Conservation (phyloP, 1,284 basidiomycete genomes). For the Microstroma glucosiphilum region DNA sequence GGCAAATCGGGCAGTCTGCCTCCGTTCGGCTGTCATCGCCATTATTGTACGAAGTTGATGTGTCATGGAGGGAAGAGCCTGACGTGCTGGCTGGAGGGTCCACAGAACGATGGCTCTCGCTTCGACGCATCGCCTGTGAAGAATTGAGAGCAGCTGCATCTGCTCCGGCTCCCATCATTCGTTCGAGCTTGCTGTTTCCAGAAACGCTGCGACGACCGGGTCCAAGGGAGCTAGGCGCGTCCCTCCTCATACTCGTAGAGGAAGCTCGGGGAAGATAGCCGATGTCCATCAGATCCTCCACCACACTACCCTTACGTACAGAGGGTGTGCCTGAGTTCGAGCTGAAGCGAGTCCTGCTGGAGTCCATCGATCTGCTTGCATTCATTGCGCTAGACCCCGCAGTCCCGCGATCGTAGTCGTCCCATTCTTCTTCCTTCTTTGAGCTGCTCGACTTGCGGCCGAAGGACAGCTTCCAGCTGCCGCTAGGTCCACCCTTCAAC, state of each 20-base stretch:
- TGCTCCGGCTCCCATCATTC: slow-evolving; percentile 26
- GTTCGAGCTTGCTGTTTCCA: slow-evolving; percentile 27
- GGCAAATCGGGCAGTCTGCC: slow-evolving; percentile 80
- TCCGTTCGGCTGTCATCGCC: slow-evolving; percentile 59
- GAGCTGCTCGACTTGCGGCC: slow-evolving; percentile 3
- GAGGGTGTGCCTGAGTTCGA: no score
- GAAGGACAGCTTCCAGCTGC: slow-evolving; percentile 11
- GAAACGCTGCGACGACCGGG: no score
- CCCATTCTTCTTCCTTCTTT: slow-evolving; percentile 4
- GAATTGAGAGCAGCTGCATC: slow-evolving; percentile 14
- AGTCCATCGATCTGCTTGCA: no score
- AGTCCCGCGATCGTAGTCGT: slow-evolving; percentile 9
- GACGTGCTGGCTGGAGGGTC: neutral
- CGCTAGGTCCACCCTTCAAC: neutral
- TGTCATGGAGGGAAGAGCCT: neutral
- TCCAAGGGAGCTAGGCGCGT: no score
- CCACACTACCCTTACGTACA: neutral
- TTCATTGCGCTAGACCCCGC: neutral
- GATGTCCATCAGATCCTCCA: neutral
- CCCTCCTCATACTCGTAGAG: no score
- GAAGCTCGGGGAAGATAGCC: neutral
- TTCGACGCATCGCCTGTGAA: neutral
- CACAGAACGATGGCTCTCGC: neutral
- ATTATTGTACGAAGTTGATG: slow-evolving; percentile 54
- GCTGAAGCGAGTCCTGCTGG: no score